Base-by-base conservation (phyloP, 225 moss, liverwort and hornwort genomes). In the Lunularia cruciata region DNA sequence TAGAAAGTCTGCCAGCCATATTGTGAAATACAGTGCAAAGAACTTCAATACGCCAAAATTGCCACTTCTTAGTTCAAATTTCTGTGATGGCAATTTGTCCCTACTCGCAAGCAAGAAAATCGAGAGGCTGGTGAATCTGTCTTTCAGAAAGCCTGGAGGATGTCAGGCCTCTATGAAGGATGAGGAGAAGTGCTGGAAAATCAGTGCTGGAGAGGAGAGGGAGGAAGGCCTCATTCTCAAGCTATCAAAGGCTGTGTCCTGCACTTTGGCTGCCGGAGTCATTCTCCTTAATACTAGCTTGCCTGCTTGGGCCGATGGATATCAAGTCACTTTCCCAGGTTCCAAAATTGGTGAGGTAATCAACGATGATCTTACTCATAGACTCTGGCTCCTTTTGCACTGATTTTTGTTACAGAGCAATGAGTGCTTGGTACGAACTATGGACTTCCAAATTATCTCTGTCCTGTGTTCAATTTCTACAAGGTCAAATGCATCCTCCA, bases 301-400 rank as follows among this genome's bases (percentile, higher is more conserved):
- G 33, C 60, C 86, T 73, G 86, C 86, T 0, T 73, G 75, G 76
- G 89, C 92, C 2, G 88, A 87, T 30, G 84, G 78, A 25, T 82
- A 86, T 63, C 90, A 82, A 34, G 79, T 95, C 76, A 92, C 86
- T 57, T 95, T 95, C 56, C 92, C 95, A 34, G 90, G 85, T 42
- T 95, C 92, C 42, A 78, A 69, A 57, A 85, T 88, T 46, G 79
- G 78, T 33, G 95, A 92, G 88, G 94, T 87, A 71, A 43, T 31
- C 13, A 40, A 10, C 14, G n/a, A n/a, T n/a, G 26, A 3, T 28
- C 28, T n/a, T 18, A 33, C 36, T 20, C 20, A 13, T 1, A 34
- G 36, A 8, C 11, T 20, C 20, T 18, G 18, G 4, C n/a, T 4
- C 13, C 12, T 10, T 54, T 3, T 36, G 59, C 15, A n/a, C n/a